Conservation (phyloP, 106 monocot species). For the Phalaenopsis aphrodite region DNA sequence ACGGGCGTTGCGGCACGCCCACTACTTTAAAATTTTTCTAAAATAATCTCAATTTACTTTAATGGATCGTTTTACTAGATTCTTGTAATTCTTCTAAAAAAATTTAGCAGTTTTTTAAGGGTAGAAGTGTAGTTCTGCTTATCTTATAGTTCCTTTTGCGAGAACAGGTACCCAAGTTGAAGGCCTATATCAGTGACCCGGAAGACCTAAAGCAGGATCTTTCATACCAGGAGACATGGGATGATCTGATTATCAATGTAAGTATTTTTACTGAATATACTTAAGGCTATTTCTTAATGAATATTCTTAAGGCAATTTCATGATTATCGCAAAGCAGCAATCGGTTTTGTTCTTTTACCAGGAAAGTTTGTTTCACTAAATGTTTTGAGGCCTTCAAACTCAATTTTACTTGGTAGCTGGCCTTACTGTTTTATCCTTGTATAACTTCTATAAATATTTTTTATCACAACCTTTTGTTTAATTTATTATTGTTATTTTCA, state of each 20-base stretch:
- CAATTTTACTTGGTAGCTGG: neutral
- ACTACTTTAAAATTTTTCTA: neutral
- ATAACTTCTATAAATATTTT: constrained; percentile 2
- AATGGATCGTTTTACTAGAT: neutral
- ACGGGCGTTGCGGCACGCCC: too few species aligned
- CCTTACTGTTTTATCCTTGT: neutral
- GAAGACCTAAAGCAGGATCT: constrained; percentile 84
- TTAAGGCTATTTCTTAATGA: constrained; percentile 1
- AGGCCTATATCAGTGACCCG: constrained; percentile 87
- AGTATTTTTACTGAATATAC: constrained; percentile 20
- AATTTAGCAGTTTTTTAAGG: neutral
- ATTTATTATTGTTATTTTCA: neutral
- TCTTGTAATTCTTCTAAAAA: neutral
- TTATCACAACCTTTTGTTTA: neutral
- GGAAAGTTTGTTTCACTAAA: neutral
- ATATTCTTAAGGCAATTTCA: neutral
- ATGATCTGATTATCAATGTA: constrained; percentile 93
- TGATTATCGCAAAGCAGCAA: neutral
- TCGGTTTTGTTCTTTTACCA: neutral
- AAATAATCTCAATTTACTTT: neutral
- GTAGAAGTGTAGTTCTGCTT: neutral
- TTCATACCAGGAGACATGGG: constrained; percentile 92
- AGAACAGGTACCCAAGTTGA: constrained; percentile 93
- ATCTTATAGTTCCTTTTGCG: constrained; percentile 33
- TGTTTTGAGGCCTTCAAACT: neutral